Evolutionary conservation across 352 stramenopile species (phyloP).

Genomic region (Phytophthora macrochlamydospora): DNA sequence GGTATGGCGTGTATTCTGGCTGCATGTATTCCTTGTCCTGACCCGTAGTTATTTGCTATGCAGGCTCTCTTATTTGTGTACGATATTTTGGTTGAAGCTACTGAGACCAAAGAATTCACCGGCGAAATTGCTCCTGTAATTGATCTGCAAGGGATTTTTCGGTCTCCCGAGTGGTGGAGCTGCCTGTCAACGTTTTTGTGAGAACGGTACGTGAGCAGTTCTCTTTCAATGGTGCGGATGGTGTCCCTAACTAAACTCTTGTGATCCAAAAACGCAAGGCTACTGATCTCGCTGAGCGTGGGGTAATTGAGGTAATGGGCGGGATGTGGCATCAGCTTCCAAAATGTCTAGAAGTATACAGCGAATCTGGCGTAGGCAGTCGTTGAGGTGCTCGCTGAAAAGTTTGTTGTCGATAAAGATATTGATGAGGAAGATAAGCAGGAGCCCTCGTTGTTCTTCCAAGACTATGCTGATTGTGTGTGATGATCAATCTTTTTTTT

Average conservation of each 20-base stretch:
- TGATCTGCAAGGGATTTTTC: constrained; percentile 54
- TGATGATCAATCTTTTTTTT: too few species aligned
- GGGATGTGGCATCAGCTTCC: constrained; percentile 70
- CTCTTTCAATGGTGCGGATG: not conserved
- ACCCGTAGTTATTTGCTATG: constrained; percentile 1
- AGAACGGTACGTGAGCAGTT: constrained; percentile 41
- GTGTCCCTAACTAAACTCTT: too few species aligned
- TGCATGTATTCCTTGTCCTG: constrained; percentile 2
- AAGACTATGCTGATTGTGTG: constrained; percentile 24
- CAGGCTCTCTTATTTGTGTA: constrained; percentile 72
- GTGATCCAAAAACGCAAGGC: constrained; percentile 25
- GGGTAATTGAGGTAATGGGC: constrained; percentile 61
- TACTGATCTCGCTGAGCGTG: constrained; percentile 40
- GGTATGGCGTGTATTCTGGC: constrained; percentile 27
- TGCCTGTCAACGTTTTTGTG: constrained; percentile 56
- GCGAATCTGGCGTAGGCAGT: constrained; percentile 41
- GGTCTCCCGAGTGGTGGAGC: constrained; percentile 59
- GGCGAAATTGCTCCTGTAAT: constrained; percentile 32
- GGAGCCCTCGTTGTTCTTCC: constrained; percentile 53
- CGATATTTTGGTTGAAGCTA: constrained; percentile 61
- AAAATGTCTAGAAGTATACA: constrained; percentile 48
- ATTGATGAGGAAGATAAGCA: constrained; percentile 61
- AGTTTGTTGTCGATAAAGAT: constrained; percentile 32
- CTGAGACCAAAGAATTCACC: constrained; percentile 17
- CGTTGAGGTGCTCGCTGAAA: constrained; percentile 38